Conservation (phyloP, 2,329 filamentous ascomycete species). For the Xylaria sp. region DNA sequence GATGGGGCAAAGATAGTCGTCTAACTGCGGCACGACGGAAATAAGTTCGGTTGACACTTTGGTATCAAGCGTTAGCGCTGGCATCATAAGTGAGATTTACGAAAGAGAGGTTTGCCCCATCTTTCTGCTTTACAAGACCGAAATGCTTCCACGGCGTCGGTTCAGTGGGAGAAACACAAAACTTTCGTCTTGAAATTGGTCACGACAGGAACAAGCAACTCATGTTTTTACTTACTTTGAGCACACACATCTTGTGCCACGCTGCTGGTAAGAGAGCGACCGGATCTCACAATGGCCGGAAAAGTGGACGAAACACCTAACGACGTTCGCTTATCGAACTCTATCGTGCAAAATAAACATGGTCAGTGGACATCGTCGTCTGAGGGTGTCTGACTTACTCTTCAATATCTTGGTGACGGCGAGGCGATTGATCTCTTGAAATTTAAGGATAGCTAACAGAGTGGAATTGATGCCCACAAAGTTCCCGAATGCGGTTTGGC, state of each 20-base stretch:
- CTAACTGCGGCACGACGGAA: slow-evolving; percentile 79
- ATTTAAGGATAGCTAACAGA: slow-evolving; percentile 82
- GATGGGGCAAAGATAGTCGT: slow-evolving; percentile 85
- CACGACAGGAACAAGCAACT: neutral
- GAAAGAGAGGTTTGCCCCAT: no score
- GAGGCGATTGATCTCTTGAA: slow-evolving; percentile 83
- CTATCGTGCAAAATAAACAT: slow-evolving; percentile 53
- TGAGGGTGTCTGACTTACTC: slow-evolving; percentile 60
- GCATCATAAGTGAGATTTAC: neutral
- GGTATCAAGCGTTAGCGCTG: slow-evolving; percentile 20
- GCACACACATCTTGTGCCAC: slow-evolving; percentile 81
- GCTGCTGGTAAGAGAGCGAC: slow-evolving; percentile 70
- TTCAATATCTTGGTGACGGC: slow-evolving; percentile 88
- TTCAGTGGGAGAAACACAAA: neutral
- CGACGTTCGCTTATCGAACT: slow-evolving; percentile 87
- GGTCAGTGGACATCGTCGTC: slow-evolving; percentile 5
- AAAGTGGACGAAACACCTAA: slow-evolving; percentile 74
- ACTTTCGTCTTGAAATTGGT: neutral
- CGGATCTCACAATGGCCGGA: slow-evolving; percentile 66
- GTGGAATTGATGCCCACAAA: slow-evolving; percentile 79
- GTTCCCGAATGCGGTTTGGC: slow-evolving; percentile 69
- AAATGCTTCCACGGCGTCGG: neutral
- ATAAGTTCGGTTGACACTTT: slow-evolving; percentile 77
- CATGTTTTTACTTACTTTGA: slow-evolving; percentile 43
- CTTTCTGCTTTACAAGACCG: no score